Evolutionary conservation across 176 grass and related monocot species (phyloP).

Genomic region (Rhipidocladum racemiflorum): DNA sequence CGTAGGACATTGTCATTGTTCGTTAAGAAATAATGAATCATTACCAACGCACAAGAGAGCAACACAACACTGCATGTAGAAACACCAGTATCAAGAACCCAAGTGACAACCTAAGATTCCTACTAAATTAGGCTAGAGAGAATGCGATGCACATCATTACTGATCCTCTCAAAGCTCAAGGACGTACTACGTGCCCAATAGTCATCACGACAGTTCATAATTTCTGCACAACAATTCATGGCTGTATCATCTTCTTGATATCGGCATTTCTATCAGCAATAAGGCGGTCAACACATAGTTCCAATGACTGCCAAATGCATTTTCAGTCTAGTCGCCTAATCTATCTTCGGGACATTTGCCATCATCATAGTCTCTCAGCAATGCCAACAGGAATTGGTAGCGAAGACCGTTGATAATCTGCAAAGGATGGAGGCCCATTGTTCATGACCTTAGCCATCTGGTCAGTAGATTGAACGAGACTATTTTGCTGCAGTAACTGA

Average conservation of each 20-base stretch:
- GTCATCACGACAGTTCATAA: not conserved
- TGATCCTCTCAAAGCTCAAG: not conserved
- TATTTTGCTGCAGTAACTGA: constrained; percentile 85
- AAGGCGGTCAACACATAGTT: not conserved
- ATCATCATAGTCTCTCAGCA: constrained; percentile 30
- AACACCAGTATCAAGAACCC: not conserved
- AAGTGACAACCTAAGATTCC: not conserved
- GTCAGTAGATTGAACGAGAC: constrained; percentile 54
- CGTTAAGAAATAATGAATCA: not conserved
- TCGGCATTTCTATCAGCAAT: not conserved
- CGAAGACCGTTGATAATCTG: constrained; percentile 58
- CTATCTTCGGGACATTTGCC: constrained; percentile 5
- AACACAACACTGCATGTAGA: not conserved
- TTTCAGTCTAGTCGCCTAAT: not conserved
- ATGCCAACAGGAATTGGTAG: constrained; percentile 59
- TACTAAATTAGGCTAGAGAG: not conserved
- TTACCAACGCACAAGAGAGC: not conserved
- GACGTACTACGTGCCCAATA: not conserved
- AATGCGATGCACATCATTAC: not conserved
- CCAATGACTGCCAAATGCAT: not conserved
- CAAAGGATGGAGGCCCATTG: constrained; percentile 58
- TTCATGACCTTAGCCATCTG: constrained; percentile 58
- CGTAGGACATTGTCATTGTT: no score
- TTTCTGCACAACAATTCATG: not conserved
- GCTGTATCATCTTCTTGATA: not conserved